Base-by-base conservation (phyloP, 1,139 yeast genomes). In the Taphrina communis region DNA sequence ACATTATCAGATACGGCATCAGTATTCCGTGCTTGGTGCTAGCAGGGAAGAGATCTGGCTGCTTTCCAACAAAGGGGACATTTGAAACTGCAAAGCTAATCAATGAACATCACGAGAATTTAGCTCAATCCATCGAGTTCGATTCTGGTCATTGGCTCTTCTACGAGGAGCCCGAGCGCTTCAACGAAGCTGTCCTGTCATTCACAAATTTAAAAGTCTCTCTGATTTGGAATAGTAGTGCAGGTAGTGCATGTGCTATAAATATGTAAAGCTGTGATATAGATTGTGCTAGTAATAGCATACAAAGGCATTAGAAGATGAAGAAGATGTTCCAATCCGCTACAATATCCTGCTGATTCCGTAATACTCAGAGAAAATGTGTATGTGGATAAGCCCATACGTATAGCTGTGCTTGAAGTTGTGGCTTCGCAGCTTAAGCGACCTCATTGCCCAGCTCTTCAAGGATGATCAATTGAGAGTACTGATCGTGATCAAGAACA, bases 101-200 rank as follows among this genome's bases (percentile, higher is more conserved):
- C 46, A 63, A 63, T 38, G 42, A 21, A 14, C 14, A 19, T 2
- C 55, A 39, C 8, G 12, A 50, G 12, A 55, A 51, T 6, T 3
- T 14, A 7, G 59, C 61, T 11, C 31, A 31, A 11, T 31, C 67
- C 2, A 48, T 44, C n/a, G 61, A 63, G 21, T 63, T 44, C 19
- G 61, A 63, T 25, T 63, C 67, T 12, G 67, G 67, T 17, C 67
- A 63, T 41, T 63, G 67, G 67, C 67, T 63, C 21, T 63, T 63
- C 55, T 63, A 63, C 51, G 67, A 63, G 21, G 67, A 63, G 31
- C n/a, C 67, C 11, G 55, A 25, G 48, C 50, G 52, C 38, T 63
- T 63, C 67, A 63, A 55, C 17, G 21, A 25, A 19, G 53, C 38
- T 5, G 7, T 58, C 36, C 17, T 44, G 42, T 38, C 38, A 14